phyloP scores from a whole-genome alignment of 139 green algal species.

The Ettlia oleoabundans region DNA sequence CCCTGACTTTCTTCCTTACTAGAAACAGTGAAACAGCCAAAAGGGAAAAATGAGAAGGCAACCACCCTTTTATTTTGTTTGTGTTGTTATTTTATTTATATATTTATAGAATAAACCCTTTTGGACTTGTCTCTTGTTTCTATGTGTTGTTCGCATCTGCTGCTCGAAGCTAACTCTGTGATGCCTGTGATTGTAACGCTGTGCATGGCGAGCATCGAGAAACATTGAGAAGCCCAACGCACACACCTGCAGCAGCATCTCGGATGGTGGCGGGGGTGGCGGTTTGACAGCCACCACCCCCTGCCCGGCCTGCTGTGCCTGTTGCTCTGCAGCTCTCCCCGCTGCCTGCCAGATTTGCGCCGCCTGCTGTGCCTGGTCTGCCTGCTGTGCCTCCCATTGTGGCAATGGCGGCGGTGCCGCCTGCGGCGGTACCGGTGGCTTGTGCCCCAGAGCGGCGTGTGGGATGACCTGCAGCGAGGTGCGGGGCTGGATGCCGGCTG shows the following conservation, averaged over 20 bases:
- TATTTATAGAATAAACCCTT: no score
- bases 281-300: neutral
- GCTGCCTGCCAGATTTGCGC: neutral
- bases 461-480: constrained; percentile 27
- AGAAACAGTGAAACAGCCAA: no score
- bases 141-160: no score
- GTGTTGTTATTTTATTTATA: no score
- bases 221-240: neutral
- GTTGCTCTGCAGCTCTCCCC: neutral
- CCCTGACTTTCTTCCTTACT: no score
- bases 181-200: no score
- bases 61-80: no score
- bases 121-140: no score
- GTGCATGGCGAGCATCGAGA: no score
- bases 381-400: neutral
- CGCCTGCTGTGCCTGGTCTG: neutral
- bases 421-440: neutral
- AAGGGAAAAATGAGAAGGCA: no score
- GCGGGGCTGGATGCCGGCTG: constrained; percentile 17
- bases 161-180: no score
- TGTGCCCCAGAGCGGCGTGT: neutral
- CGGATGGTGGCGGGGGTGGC: neutral
- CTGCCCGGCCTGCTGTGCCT: neutral
- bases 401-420: neutral
- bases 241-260: neutral